Conservation (phyloP, 331 rosid species). For the Quercus lobata region DNA sequence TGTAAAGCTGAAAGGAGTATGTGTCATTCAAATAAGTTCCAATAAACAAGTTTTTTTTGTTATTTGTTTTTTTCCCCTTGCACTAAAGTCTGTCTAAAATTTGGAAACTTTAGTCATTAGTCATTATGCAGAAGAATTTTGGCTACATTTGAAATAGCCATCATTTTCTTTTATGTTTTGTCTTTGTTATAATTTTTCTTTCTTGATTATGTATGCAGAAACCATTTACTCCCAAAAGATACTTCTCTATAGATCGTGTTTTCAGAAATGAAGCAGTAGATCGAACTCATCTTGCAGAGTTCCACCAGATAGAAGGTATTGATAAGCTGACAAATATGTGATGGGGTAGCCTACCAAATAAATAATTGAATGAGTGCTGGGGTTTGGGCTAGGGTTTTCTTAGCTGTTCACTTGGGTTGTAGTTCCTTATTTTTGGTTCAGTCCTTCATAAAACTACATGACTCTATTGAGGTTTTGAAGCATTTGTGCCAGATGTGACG, state of each 20-base stretch:
- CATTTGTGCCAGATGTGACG: neutral
- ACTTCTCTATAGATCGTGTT: conserved; percentile 94
- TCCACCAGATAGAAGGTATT: conserved; percentile 98
- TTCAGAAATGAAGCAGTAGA: conserved; percentile 99
- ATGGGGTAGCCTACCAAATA: neutral
- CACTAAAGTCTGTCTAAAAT: too few relatives aligned
- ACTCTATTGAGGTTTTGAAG: neutral
- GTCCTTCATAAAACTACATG: neutral
- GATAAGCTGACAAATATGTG: conserved; percentile 8
- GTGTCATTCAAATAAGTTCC: neutral
- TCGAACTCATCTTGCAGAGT: conserved; percentile 98
- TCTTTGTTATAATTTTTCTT: neutral
- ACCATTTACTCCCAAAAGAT: conserved; percentile 80
- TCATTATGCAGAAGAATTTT: too few relatives aligned
- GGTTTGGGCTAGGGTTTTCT: neutral
- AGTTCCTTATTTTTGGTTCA: neutral
- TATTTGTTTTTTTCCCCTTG: neutral
- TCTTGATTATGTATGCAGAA: conserved; percentile 45
- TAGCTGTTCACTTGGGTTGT: neutral
- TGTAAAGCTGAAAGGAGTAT: neutral
- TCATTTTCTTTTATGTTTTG: neutral
- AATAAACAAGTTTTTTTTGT: neutral
- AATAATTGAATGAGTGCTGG: neutral
- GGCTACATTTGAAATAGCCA: neutral
- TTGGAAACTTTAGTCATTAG: too few relatives aligned